Percentiles rank a stretch among this genome's conserved stretches.
Evolutionary conservation across 75 land plant species (phyloP).

Genomic region (Cupressus sempervirens): DNA sequence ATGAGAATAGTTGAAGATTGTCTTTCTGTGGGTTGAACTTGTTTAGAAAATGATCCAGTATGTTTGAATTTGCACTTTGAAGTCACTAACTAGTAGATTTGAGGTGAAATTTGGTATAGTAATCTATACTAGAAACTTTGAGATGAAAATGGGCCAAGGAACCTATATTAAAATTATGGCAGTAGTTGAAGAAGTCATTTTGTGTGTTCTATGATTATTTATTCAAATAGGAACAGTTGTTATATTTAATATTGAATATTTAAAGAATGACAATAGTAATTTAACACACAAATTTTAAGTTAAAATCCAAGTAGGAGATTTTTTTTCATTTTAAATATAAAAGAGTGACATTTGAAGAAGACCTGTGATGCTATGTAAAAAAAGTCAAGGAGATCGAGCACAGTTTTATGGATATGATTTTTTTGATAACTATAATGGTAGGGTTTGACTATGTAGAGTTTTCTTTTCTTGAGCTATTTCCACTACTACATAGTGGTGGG

Average conservation of each 20-base stretch:
- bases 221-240: neutral
- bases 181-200: neutral
- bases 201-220: too few relatives aligned
- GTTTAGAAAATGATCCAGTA: neutral
- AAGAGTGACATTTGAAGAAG: too few relatives aligned
- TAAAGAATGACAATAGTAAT: neutral
- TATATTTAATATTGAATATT: too few relatives aligned
- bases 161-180: neutral
- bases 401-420: neutral
- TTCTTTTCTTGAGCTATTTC: too few relatives aligned
- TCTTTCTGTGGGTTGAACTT: neutral
- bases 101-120: neutral
- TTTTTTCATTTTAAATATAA: neutral
- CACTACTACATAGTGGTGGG: too few relatives aligned
- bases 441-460: slow-evolving; percentile 1
- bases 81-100: neutral
- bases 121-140: neutral
- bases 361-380: neutral
- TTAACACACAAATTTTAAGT: too few relatives aligned
- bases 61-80: neutral
- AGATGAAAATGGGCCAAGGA: neutral
- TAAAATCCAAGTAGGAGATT: neutral
- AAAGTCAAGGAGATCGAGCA: neutral
- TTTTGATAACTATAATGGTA: neutral
- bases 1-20: neutral